Evolutionary conservation across 108 stramenopile species (phyloP).

Genomic region (Stephanodiscus triporus): DNA sequence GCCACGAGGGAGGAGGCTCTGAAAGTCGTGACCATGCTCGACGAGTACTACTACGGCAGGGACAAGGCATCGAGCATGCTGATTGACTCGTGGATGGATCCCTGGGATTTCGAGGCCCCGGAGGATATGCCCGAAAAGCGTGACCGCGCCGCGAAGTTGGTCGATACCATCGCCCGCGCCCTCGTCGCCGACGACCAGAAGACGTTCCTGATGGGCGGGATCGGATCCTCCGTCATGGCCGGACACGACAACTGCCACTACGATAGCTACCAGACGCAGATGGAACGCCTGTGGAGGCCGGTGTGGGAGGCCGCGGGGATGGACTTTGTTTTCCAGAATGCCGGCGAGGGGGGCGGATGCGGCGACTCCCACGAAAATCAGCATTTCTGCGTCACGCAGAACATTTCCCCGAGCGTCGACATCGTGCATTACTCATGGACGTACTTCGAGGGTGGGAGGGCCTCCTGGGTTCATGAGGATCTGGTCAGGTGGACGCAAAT

Average conservation of each 20-base stretch:
- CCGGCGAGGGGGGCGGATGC: constrained; percentile 46
- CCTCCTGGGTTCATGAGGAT: constrained; percentile 26
- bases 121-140: not conserved
- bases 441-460: constrained; percentile 39
- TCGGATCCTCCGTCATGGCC: constrained; percentile 46
- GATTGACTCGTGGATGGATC: constrained; percentile 23
- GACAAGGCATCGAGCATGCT: constrained; percentile 32
- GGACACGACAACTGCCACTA: constrained; percentile 45
- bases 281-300: constrained; percentile 33
- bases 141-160: constrained; percentile 13
- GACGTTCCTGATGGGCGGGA: constrained; percentile 28
- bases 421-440: constrained; percentile 42
- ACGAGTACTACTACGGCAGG: constrained; percentile 39
- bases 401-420: constrained; percentile 27
- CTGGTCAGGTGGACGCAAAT: constrained; percentile 52
- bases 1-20: constrained; percentile 31
- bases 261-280: constrained; percentile 37
- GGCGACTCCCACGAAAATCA: constrained; percentile 40
- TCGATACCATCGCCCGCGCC: constrained; percentile 38
- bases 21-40: constrained; percentile 21
- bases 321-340: constrained; percentile 43
- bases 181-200: constrained; percentile 37
- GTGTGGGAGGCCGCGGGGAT: constrained; percentile 49
- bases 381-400: constrained; percentile 44
- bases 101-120: constrained; percentile 40